Conservation (phyloP, 768 basidiomycete genomes). For the Calocybe cyanea region DNA sequence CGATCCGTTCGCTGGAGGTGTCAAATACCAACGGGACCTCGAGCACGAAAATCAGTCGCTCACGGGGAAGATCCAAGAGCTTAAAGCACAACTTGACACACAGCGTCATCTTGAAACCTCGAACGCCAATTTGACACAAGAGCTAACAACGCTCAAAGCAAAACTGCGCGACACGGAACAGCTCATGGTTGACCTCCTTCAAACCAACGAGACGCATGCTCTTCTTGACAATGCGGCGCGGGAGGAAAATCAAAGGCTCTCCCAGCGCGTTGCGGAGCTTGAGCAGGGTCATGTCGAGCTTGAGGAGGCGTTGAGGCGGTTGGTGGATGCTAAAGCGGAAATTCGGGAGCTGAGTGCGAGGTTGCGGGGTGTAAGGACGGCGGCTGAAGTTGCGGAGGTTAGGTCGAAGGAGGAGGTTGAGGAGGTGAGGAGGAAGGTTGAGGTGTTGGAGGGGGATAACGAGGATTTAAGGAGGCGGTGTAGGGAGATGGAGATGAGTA, state of each 20-base stretch:
- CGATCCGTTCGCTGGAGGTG: not conserved
- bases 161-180: constrained; percentile 27
- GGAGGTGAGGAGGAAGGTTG: constrained; percentile 20
- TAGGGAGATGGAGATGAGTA: constrained; percentile 5
- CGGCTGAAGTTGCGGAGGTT: constrained; percentile 16
- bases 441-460: constrained; percentile 25
- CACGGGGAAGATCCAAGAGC: constrained; percentile 7
- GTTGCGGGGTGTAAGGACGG: constrained; percentile 15
- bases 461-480: constrained; percentile 24
- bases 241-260: constrained; percentile 8
- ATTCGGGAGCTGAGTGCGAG: too few species aligned
- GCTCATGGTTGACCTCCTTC: constrained; percentile 25
- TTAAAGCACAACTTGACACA: constrained; percentile 6
- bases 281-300: constrained; percentile 2
- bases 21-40: constrained; percentile 2
- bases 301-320: too few species aligned
- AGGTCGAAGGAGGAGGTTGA: constrained; percentile 11
- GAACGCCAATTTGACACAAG: constrained; percentile 23
- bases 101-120: constrained; percentile 17
- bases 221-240: constrained; percentile 23
- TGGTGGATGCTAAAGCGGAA: too few species aligned
- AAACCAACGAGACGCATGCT: constrained; percentile 19
- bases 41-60: constrained; percentile 9
- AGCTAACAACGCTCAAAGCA: constrained; percentile 24
- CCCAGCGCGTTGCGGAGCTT: constrained; percentile 7